Base-by-base conservation (phyloP, 495 filamentous ascomycete species). In the Aspergillus avenaceus region DNA sequence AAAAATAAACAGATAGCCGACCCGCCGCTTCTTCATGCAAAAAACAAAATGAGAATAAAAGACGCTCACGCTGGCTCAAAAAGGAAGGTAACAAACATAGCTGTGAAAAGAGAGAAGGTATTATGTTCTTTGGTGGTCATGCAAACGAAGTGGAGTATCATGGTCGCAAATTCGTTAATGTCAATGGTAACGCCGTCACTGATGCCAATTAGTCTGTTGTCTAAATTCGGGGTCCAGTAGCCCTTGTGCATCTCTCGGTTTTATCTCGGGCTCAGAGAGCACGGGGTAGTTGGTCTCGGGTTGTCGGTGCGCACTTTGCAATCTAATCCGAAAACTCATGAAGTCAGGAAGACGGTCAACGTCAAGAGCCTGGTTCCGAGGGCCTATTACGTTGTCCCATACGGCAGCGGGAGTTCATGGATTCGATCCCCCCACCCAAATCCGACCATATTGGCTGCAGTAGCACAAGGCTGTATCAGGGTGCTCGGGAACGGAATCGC, bases 401-500 rank as follows among this genome's bases (percentile, higher is more conserved):
- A 85, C 36, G 76, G 77, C 49, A 82, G 68, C 46, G 79, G 67
- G 54, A 82, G 81, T 52, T 78, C 76, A 50, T 72, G 79, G 61
- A 78, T 77, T 41, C 71, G 62, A 59, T 85, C 85, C 8, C 62
- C 65, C 90, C 93, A 96, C 50, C 82, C 83, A 68, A 86, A 91
- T 13, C 87, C 87, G 52, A 78, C 67, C 67, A 83, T 83, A 48
- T 83, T 81, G 27, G 74, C 73, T 48, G 67, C 76, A 45, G 79
- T 73, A 61, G 89, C 86, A 73, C 93, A 98, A 66, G 90, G 88
- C 58, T 83, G 80, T 51, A 87, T 80, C 42, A 97, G 78, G 82
- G 90, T 86, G 72, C 93, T 97, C 16, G 93, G 92, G 26, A 98
- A 77, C 40, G 91, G 89, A 19, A 96, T 83, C 12, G 82, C 71